Conservation (phyloP, 768 basidiomycete genomes). For the Peribolospora baueri region DNA sequence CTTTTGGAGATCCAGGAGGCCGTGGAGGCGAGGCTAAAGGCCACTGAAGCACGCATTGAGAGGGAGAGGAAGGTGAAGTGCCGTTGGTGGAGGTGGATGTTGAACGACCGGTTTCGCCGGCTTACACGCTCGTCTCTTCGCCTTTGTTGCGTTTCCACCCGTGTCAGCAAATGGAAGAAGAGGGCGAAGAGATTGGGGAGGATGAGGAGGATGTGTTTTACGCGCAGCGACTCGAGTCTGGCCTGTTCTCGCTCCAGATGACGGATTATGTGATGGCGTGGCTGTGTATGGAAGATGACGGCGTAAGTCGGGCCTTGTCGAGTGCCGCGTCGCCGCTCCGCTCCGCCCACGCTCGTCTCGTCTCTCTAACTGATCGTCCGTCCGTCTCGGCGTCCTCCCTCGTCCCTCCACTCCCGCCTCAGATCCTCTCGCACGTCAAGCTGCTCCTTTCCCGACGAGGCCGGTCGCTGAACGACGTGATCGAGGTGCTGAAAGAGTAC, state of each 20-base stretch:
- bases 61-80: slow-evolving; percentile 36
- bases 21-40: slow-evolving; percentile 39
- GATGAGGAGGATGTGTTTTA: slow-evolving; percentile 50
- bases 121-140: slow-evolving; percentile 27
- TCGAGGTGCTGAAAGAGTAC: slow-evolving; percentile 44
- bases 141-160: no score
- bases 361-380: not conserved
- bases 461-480: slow-evolving; percentile 43
- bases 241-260: slow-evolving; percentile 67
- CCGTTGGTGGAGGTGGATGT: not conserved
- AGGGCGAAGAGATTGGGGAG: slow-evolving; percentile 34
- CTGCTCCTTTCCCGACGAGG: slow-evolving; percentile 54
- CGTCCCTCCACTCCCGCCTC: not conserved
- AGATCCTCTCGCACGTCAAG: slow-evolving; percentile 55
- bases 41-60: slow-evolving; percentile 21
- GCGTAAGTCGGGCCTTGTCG: slow-evolving; percentile 31
- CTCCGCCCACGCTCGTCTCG: not conserved
- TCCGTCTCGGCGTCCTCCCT: not conserved
- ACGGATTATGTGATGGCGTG: slow-evolving; percentile 86
- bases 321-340: not conserved
- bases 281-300: slow-evolving; percentile 94
- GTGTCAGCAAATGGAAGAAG: slow-evolving; percentile 1
- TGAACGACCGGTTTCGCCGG: not conserved
- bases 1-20: slow-evolving; percentile 63
- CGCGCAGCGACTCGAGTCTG: slow-evolving; percentile 61